Conservation (phyloP, 805 yeast species). For the Lachancea fermentati region DNA sequence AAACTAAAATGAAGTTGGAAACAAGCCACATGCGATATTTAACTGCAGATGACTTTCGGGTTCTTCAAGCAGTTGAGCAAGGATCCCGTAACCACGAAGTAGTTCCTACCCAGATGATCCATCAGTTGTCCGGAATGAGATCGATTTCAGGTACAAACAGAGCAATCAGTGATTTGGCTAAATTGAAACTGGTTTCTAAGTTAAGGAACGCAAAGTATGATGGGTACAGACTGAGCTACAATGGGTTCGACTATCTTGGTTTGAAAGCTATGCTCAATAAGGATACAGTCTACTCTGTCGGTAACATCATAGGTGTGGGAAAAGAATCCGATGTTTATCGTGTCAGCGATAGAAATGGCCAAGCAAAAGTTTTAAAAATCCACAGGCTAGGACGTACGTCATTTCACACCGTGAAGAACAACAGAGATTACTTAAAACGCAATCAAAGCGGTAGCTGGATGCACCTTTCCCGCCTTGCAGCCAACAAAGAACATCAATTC, state of each 20-base stretch:
- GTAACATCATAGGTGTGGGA: slow-evolving; percentile 90
- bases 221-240: slow-evolving; percentile 84
- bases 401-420: slow-evolving; percentile 85
- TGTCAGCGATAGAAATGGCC: slow-evolving; percentile 62
- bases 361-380: slow-evolving; percentile 73
- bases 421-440: slow-evolving; percentile 76
- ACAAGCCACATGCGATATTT: slow-evolving; percentile 90
- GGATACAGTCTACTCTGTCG: slow-evolving; percentile 69
- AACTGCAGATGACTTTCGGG: slow-evolving; percentile 84
- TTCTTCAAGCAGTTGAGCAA: slow-evolving; percentile 79
- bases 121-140: slow-evolving; percentile 70
- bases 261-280: slow-evolving; percentile 75
- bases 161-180: slow-evolving; percentile 81
- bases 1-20: slow-evolving; percentile 87
- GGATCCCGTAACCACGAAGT: slow-evolving; percentile 93
- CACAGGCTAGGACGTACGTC: slow-evolving; percentile 94
- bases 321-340: slow-evolving; percentile 94
- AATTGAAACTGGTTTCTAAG: slow-evolving; percentile 68
- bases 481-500: slow-evolving; percentile 86
- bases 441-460: slow-evolving; percentile 84
- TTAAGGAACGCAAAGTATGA: slow-evolving; percentile 91
- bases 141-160: slow-evolving; percentile 72
- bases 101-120: slow-evolving; percentile 84
- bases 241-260: slow-evolving; percentile 90
- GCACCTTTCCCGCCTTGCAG: slow-evolving; percentile 84